These are phyloP conservation scores for Aspergillus latus DNA, from an alignment of 2,329 filamentous ascomycete genomes.

Conservation along the genomic window DNA sequence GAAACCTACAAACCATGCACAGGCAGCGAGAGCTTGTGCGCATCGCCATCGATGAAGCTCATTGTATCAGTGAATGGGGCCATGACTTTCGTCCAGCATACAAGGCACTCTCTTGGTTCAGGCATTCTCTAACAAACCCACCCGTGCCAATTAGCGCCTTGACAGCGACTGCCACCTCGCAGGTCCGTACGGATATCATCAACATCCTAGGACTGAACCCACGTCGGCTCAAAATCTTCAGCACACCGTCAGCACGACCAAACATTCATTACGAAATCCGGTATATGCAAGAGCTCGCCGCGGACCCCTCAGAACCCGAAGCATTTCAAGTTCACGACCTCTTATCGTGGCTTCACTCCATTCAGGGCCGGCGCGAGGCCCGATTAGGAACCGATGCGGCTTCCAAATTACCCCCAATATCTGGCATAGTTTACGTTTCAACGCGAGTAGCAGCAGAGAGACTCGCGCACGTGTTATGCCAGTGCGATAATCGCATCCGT, in stretches of 20 bases:
- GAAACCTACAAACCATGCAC: conserved; percentile 70
- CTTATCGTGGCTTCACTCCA: conserved; percentile 70
- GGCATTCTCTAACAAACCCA: conserved; percentile 64
- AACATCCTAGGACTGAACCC: conserved; percentile 67
- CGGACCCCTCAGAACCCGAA: conserved; percentile 31
- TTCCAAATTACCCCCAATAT: conserved; percentile 37
- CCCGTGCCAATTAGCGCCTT: conserved; percentile 88
- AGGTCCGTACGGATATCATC: conserved; percentile 78
- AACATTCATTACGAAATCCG: conserved; percentile 91
- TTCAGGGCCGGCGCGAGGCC: conserved; percentile 66
- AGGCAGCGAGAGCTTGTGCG: conserved; percentile 80
- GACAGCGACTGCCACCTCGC: conserved; percentile 83
- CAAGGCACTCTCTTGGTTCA: conserved; percentile 81
- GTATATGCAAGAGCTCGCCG: conserved; percentile 46
- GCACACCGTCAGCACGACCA: conserved; percentile 77
- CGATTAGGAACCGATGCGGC: conserved; percentile 41
- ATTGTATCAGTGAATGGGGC: conserved; percentile 97
- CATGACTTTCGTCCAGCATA: conserved; percentile 96
- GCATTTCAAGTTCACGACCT: conserved; percentile 77
- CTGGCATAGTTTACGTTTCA: conserved; percentile 50
- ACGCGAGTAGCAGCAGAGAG: conserved; percentile 42
- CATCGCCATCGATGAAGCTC: conserved; percentile 89
- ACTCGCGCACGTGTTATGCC: conserved; percentile 40
- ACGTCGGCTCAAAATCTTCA: conserved; percentile 68
- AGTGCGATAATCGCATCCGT: conserved; percentile 34